Evolutionary conservation across 2,329 filamentous ascomycete species (phyloP), one percentile per base, ranked within the genome.

Genomic region (Dactylonectria macrodidyma): DNA sequence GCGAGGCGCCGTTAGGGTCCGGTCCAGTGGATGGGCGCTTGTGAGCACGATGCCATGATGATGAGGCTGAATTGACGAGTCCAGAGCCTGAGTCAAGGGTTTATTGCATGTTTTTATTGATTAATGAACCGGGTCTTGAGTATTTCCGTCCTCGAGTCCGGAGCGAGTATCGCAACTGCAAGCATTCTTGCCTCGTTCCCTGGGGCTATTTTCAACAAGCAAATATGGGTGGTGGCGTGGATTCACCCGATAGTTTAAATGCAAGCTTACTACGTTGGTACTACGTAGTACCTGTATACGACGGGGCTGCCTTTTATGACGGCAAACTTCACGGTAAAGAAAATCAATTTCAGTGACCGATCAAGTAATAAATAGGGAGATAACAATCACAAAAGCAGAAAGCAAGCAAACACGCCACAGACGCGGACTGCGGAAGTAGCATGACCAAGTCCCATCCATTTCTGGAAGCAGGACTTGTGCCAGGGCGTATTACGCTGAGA

Each of bases 241-340:
- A 34, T 52, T 52, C 50, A 52, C 16, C 12, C 48, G 50, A 52
- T 52, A 10, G 14, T 8, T 52, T 22, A 52, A 36, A 52, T 41
- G 38, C 14, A 41, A n/a, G 38, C 38, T 16, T 41, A 41, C 14
- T 11, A 12, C 11, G 12, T 3, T 12, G 38, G 16, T 3, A 16
- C 38, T 16, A 38, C 14, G 36, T 12, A 19, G 19, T 19, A 30
- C 26, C 26, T 30, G 26, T 30, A 7, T 30, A 30, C 26, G 26
- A 30, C 7, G 26, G 26, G 26, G 26, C 26, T 30, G 26, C 4
- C 26, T 30, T 30, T 48, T 48, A 48, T 48, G 46, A 48, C 24
- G 22, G 46, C 4, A 30, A 30, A 30, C 26, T 5, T 7, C 26
- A 30, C 26, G 26, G 26, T 7, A 1, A 30, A 19, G 19, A 7